These are phyloP conservation scores for Phylloporus rhodoxanthus DNA, from an alignment of 768 basidiomycete species.

Conservation along the genomic window DNA sequence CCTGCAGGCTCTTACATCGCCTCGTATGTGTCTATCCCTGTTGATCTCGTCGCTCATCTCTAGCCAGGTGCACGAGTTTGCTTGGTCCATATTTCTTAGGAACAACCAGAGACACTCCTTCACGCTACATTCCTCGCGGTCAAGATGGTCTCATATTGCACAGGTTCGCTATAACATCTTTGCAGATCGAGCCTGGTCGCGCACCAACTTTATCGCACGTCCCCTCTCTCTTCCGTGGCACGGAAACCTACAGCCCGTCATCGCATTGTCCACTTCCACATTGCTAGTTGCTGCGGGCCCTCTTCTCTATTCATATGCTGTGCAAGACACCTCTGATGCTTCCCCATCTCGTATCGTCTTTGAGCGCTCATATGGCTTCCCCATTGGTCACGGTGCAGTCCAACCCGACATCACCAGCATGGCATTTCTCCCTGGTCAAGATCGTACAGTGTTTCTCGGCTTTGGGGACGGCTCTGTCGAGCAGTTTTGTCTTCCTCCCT, in stretches of 20 bases:
- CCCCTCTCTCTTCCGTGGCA: constrained; percentile 59
- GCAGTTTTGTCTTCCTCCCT: constrained; percentile 34
- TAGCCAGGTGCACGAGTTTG: constrained; percentile 52
- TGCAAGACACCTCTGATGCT: constrained; percentile 31
- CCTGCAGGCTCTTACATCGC: constrained; percentile 26
- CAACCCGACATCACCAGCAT: constrained; percentile 52
- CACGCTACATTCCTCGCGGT: constrained; percentile 42
- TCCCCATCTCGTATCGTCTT: constrained; percentile 40
- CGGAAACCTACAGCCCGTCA: constrained; percentile 47
- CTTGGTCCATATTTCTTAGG: constrained; percentile 52
- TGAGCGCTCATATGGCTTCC: constrained; percentile 43
- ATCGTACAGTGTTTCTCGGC: constrained; percentile 47
- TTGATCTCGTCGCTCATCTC: not conserved
- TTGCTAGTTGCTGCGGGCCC: constrained; percentile 59
- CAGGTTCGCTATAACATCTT: constrained; percentile 48
- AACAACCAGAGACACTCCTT: constrained; percentile 49
- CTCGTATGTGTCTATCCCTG: constrained; percentile 37
- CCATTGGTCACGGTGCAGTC: constrained; percentile 22
- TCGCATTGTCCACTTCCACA: constrained; percentile 51
- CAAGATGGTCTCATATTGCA: constrained; percentile 39
- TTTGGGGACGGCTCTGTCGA: constrained; percentile 58
- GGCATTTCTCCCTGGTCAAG: constrained; percentile 41
- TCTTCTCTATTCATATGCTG: constrained; percentile 51
- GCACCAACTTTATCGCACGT: constrained; percentile 50
- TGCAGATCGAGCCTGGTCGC: constrained; percentile 50